Conservation (phyloP, 2,329 filamentous ascomycete species). For the Verticillium tricorpus region DNA sequence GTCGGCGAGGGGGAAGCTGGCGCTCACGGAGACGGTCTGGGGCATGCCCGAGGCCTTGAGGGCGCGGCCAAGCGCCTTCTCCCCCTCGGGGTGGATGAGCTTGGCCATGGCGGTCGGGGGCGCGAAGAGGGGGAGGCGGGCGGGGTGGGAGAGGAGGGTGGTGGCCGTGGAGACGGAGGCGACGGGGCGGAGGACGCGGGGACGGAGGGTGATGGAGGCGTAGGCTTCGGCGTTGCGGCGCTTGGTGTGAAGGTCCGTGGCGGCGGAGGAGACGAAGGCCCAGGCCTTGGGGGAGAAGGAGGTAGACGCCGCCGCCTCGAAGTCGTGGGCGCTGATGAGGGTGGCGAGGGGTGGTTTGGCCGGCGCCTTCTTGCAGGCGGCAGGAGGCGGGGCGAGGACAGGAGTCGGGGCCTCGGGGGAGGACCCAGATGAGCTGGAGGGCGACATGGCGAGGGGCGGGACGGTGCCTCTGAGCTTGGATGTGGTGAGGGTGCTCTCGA, state of each 20-base stretch:
- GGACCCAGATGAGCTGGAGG: slow-evolving; percentile 30
- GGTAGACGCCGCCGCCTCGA: slow-evolving; percentile 49
- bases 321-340: slow-evolving; percentile 56
- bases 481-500: slow-evolving; percentile 33
- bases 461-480: slow-evolving; percentile 46
- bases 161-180: slow-evolving; percentile 43
- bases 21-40: slow-evolving; percentile 58
- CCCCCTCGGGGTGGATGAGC: slow-evolving; percentile 59
- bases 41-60: slow-evolving; percentile 40
- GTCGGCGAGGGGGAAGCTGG: slow-evolving; percentile 53
- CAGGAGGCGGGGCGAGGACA: not conserved
- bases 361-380: not conserved
- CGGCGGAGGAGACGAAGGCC: slow-evolving; percentile 65
- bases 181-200: slow-evolving; percentile 54
- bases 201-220: slow-evolving; percentile 53
- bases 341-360: slow-evolving; percentile 45
- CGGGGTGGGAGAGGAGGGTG: slow-evolving; percentile 48
- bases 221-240: slow-evolving; percentile 50
- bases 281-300: slow-evolving; percentile 59
- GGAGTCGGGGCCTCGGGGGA: slow-evolving; percentile 13
- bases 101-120: slow-evolving; percentile 61
- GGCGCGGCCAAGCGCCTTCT: slow-evolving; percentile 25
- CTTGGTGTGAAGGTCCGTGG: slow-evolving; percentile 57
- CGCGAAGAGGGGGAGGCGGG: slow-evolving; percentile 56
- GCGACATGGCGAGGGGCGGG: not conserved